These are phyloP conservation scores for Verticillium nonalfalfae DNA, from an alignment of 2,329 filamentous ascomycete genomes.

Conservation along the genomic window DNA sequence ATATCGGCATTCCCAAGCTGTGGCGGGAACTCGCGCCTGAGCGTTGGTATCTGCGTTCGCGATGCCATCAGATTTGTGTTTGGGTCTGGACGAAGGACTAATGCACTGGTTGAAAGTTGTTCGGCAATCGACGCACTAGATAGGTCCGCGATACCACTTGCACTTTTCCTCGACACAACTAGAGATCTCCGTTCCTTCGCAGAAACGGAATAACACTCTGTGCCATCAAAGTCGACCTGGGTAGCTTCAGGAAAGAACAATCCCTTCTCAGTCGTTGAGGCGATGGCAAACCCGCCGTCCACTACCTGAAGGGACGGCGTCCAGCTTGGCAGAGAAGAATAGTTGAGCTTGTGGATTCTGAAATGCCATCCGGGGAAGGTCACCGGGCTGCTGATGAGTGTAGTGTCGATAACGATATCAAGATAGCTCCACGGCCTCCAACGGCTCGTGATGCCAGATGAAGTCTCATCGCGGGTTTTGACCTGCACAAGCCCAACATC, in stretches of 20 bases:
- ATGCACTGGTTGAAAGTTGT: background rate
- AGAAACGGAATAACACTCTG: background rate
- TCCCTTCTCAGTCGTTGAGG: background rate
- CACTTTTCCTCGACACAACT: conserved; percentile 4
- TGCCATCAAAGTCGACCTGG: background rate
- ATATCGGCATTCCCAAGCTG: background rate
- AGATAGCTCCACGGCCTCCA: conserved; percentile 11
- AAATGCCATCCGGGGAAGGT: conserved; percentile 8
- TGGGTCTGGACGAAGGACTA: conserved; percentile 9
- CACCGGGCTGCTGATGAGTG: conserved; percentile 1
- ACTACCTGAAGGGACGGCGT: conserved; percentile 5
- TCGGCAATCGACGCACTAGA: background rate
- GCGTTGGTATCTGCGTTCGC: conserved; percentile 4
- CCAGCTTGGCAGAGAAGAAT: conserved; percentile 2
- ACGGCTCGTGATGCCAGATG: conserved; percentile 4
- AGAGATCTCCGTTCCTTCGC: background rate
- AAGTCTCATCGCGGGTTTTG: background rate
- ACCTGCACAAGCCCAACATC: conserved; percentile 2
- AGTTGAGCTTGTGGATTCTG: conserved; percentile 7
- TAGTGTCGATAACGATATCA: conserved; percentile 7
- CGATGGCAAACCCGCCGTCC: conserved; percentile 12
- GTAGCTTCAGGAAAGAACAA: background rate
- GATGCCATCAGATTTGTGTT: conserved; percentile 13
- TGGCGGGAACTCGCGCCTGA: background rate
- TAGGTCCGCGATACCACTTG: conserved; percentile 6